Conservation (phyloP, 1,284 basidiomycete genomes). For the Cryptococcus sp. region DNA sequence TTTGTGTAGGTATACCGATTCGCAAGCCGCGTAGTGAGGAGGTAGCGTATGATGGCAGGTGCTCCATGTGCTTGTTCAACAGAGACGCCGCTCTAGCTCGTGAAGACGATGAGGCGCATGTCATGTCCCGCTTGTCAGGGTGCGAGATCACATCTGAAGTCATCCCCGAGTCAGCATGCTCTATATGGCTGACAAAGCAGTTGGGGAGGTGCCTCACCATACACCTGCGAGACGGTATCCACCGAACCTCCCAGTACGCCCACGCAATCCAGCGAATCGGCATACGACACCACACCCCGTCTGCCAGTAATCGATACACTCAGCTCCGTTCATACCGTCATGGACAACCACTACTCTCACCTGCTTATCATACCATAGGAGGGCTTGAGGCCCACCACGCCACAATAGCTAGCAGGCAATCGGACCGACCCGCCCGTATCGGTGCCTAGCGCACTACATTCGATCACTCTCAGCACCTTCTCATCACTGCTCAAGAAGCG, state of each 20-base stretch:
- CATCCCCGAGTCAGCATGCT: not conserved
- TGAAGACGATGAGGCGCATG: constrained; percentile 60
- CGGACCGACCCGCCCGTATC: constrained; percentile 95
- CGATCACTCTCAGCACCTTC: constrained; percentile 5
- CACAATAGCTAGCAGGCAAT: constrained; percentile 91
- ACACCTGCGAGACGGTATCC: constrained; percentile 60
- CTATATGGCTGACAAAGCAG: not conserved
- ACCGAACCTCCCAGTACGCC: constrained; percentile 72
- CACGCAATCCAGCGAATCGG: constrained; percentile 92
- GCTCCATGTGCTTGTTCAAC: not conserved
- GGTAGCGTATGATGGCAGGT: not conserved
- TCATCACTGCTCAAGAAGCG: constrained; percentile 2
- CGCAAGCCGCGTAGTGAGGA: constrained; percentile 26
- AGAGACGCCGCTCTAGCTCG: constrained; percentile 45
- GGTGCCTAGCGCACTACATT: constrained; percentile 76
- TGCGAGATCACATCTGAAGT: constrained; percentile 63
- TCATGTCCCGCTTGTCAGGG: constrained; percentile 78
- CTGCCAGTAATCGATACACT: constrained; percentile 53
- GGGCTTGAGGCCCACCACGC: constrained; percentile 88
- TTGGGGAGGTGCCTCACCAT: constrained; percentile 59
- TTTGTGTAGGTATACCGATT: constrained; percentile 44
- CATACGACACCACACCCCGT: constrained; percentile 89
- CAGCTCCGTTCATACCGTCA: not conserved
- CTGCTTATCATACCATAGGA: constrained; percentile 90
- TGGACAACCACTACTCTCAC: constrained; percentile 48